phyloP scores from a whole-genome alignment of 805 yeast species.

The Yamadazyma phyllophila region DNA sequence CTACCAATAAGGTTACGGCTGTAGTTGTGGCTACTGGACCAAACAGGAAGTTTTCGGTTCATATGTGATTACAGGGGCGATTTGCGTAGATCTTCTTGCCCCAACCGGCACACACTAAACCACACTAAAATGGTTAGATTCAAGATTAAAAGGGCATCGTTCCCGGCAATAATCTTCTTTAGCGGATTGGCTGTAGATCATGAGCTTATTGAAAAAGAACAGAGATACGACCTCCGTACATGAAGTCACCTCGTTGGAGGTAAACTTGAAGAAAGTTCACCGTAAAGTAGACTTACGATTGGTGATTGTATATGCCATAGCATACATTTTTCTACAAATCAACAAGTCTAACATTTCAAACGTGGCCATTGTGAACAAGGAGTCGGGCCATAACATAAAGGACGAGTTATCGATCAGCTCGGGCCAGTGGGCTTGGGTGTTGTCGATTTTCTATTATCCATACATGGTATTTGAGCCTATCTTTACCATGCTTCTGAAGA shows the following conservation, averaged over 20 bases:
- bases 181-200: not conserved
- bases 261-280: constrained; percentile 2
- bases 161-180: too few relatives aligned
- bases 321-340: constrained; percentile 13
- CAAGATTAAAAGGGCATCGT: too few relatives aligned
- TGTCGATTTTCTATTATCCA: constrained; percentile 13
- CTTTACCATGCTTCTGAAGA: constrained; percentile 11
- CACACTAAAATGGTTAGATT: not conserved
- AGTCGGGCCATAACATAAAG: constrained; percentile 13
- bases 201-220: not conserved
- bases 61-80: not conserved
- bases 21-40: not conserved
- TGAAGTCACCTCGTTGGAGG: not conserved
- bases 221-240: not conserved
- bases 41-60: not conserved
- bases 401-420: constrained; percentile 10
- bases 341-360: constrained; percentile 15
- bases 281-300: constrained; percentile 13
- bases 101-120: not conserved
- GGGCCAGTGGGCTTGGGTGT: constrained; percentile 15
- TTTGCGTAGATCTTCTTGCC: not conserved
- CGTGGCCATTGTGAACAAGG: constrained; percentile 13
- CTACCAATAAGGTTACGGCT: not conserved
- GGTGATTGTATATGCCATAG: constrained; percentile 13
- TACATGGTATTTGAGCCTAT: constrained; percentile 13